Evolutionary conservation across 441 rosid species (phyloP).

Genomic region (Euphorbia corollata): DNA sequence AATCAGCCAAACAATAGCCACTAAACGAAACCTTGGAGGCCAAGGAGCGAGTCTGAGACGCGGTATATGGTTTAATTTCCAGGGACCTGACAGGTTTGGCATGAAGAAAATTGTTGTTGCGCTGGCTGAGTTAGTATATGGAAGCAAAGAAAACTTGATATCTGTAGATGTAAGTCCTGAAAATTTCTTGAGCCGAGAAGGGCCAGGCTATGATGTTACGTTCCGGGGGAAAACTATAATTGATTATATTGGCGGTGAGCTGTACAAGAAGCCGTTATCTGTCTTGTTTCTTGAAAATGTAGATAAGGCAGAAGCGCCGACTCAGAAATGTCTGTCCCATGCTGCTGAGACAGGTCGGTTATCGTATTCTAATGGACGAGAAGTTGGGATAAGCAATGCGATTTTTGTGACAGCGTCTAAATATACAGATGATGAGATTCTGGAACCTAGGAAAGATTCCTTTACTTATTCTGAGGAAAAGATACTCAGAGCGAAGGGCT

Average conservation of each 20-base stretch:
- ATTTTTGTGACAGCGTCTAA: conserved; percentile 52
- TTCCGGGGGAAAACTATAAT: conserved; percentile 65
- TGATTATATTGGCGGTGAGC: conserved; percentile 57
- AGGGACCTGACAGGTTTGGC: conserved; percentile 50
- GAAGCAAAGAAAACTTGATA: conserved; percentile 52
- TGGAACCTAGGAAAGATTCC: conserved; percentile 16
- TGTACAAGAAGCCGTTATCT: conserved; percentile 57
- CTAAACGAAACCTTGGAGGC: conserved; percentile 10
- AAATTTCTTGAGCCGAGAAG: conserved; percentile 18
- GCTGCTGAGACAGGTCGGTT: conserved; percentile 62
- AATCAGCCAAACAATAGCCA: conserved; percentile 34
- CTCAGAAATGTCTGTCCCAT: conserved; percentile 39
- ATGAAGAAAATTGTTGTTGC: conserved; percentile 56
- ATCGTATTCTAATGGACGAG: conserved; percentile 63
- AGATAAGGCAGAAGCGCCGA: conserved; percentile 57
- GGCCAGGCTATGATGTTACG: conserved; percentile 22
- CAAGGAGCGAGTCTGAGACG: conserved; percentile 23
- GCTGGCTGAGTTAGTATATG: conserved; percentile 53
- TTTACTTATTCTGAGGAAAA: conserved; percentile 45
- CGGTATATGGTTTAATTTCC: conserved; percentile 61
- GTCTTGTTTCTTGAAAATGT: conserved; percentile 73
- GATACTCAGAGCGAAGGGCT: conserved; percentile 39
- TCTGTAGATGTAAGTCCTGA: conserved; percentile 45
- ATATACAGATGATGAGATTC: conserved; percentile 14
- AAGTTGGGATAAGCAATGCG: conserved; percentile 49